These are phyloP conservation scores for Globisporangium okanoganense DNA, from an alignment of 352 stramenopile species.

Conservation along the genomic window DNA sequence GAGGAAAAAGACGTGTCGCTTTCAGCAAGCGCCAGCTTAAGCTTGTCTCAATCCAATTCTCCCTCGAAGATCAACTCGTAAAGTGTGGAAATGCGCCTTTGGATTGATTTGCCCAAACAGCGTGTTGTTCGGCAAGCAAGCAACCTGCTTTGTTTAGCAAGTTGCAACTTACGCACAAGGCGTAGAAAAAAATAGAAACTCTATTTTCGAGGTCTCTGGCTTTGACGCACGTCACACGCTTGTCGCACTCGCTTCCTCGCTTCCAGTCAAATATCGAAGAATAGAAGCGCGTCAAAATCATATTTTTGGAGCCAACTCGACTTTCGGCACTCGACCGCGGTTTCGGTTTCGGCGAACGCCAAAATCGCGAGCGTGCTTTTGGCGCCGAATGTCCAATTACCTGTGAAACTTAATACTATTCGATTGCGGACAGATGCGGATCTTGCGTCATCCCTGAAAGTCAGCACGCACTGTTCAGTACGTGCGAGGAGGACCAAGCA, in stretches of 20 bases:
- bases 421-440: too few relatives aligned
- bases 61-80: not conserved
- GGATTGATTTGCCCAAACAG: not conserved
- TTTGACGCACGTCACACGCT: constrained; percentile 1
- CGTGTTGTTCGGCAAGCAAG: not conserved
- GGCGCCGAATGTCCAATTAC: too few relatives aligned
- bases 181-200: too few relatives aligned
- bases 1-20: not conserved
- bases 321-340: too few relatives aligned
- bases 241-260: not conserved
- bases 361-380: too few relatives aligned
- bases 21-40: not conserved
- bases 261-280: not conserved
- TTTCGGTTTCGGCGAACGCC: constrained; percentile 1
- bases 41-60: not conserved
- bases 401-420: too few relatives aligned
- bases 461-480: too few relatives aligned
- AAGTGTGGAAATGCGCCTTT: not conserved
- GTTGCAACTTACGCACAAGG: too few relatives aligned
- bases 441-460: too few relatives aligned
- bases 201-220: too few relatives aligned
- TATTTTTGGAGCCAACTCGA: not conserved
- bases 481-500: constrained; percentile 3
- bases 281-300: not conserved
- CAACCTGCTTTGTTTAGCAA: too few relatives aligned